phyloP scores from a whole-genome alignment of 371 early-diverging fungal genomes.

The Coemansia sp. region DNA sequence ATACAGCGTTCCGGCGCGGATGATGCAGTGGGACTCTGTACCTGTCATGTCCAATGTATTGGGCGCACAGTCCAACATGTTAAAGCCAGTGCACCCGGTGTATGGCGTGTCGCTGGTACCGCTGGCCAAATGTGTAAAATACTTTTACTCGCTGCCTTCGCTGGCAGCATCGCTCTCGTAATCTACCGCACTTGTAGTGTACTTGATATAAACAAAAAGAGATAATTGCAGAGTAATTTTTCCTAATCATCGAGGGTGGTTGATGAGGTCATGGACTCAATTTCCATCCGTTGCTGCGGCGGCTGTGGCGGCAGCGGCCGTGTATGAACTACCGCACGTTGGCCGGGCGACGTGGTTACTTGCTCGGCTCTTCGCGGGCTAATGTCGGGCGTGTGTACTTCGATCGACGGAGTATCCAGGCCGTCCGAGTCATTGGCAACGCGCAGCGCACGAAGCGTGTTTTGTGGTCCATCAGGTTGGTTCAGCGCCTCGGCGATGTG shows the following conservation, averaged over 20 bases:
- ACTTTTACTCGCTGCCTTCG: conserved; percentile 39
- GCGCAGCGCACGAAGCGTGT: conserved; percentile 1
- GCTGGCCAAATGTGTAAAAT: conserved; percentile 37
- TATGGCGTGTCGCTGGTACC: conserved; percentile 56
- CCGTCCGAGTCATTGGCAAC: neutral
- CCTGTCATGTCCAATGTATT: conserved; percentile 13
- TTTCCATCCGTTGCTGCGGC: neutral
- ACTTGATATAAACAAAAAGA: neutral
- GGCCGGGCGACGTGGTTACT: conserved; percentile 15
- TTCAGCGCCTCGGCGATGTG: conserved; percentile 36
- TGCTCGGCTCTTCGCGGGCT: conserved; percentile 29
- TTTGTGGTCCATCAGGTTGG: conserved; percentile 10
- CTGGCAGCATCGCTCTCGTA: conserved; percentile 11
- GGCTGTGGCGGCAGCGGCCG: conserved; percentile 2
- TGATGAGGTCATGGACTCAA: conserved; percentile 3
- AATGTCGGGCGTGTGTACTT: conserved; percentile 11
- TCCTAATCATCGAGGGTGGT: neutral
- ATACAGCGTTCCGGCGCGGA: conserved; percentile 57
- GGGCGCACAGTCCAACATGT: conserved; percentile 15
- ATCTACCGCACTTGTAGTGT: neutral
- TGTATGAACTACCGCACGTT: conserved; percentile 19
- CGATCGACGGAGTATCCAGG: conserved; percentile 5
- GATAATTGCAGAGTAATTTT: neutral
- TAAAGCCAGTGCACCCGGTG: conserved; percentile 63
- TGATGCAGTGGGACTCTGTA: conserved; percentile 56